Evolutionary conservation across 2,329 filamentous ascomycete species (phyloP), one percentile per base, ranked within the genome.

Genomic region (Paecilomyces fulvus): DNA sequence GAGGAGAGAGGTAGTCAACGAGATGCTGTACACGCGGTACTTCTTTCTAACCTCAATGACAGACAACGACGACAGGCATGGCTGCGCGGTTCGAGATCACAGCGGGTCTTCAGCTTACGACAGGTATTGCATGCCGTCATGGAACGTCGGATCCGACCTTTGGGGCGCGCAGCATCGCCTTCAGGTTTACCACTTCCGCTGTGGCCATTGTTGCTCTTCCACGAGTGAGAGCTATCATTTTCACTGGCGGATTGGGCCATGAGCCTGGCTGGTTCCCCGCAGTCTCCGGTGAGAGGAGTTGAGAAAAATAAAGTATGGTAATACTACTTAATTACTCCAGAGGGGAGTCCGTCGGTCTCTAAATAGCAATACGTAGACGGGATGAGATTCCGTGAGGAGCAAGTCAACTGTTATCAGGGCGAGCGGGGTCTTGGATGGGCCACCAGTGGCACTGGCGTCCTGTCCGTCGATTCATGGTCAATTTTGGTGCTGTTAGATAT

Each of bases 101-200:
- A 71, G n/a, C 69, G 63, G 30, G 69, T 71, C 58, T 71, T 71
- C 53, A 71, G 64, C 63, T 71, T 71, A 56, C 69, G 68, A 55
- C 69, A 71, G 20, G 69, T 71, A 61, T 71, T 67, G 61, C 69
- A 71, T 7, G 69, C 69, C 17, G 68, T 71, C 68, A 71, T 70
- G 9, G 69, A 70, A 28, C 69, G 68, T 49, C 68, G 67, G 33
- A 71, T 70, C 12, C 68, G 67, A 21, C 65, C 66, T 54, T 68
- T 65, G 10, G 68, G 68, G 21, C 68, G 65, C 10, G 55, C 49
- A 53, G 54, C 33, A 25, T 69, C 48, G 21, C 48, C 20, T 25
- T 49, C 48, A 49, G 21, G 25, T 20, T 49, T 49, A 20, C 7
- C 23, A 28, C 21, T 28, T 6, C 25, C 48, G 14, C 25, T 28